A percentile compares a stretch with the other conserved stretches of the same genome.
Conservation (phyloP, 495 filamentous ascomycete species). For the Trichoderma gamsii region DNA sequence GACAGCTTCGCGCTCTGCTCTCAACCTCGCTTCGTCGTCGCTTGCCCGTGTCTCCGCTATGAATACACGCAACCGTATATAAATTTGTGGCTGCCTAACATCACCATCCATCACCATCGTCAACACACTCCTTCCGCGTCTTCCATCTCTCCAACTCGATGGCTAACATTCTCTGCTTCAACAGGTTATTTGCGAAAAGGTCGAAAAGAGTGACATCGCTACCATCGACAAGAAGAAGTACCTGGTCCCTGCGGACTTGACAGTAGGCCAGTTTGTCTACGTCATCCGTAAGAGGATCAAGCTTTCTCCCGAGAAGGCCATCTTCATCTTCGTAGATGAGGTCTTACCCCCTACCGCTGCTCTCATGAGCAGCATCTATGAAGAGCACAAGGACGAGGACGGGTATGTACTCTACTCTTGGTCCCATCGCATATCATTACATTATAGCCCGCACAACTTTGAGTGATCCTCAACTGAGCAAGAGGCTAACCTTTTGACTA, state of each 20-base stretch:
- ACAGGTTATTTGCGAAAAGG: slow-evolving; percentile 99
- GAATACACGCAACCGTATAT: neutral
- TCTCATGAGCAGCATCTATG: slow-evolving; percentile 98
- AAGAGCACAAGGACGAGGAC: slow-evolving; percentile 89
- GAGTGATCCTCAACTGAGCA: neutral
- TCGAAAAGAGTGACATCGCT: slow-evolving; percentile 97
- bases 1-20: slow-evolving; percentile 16
- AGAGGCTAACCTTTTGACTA: slow-evolving; percentile 23
- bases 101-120: no score
- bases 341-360: slow-evolving; percentile 94
- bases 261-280: slow-evolving; percentile 99
- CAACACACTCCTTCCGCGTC: neutral
- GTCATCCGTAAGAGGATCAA: slow-evolving; percentile 99
- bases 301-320: slow-evolving; percentile 98
- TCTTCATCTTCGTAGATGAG: slow-evolving; percentile 99
- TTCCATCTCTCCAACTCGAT: neutral
- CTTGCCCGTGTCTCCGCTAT: neutral
- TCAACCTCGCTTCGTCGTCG: neutral
- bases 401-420: slow-evolving; percentile 45
- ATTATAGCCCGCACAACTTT: no score
- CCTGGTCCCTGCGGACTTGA: slow-evolving; percentile 93
- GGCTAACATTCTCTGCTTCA: slow-evolving; percentile 14
- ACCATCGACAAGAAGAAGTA: slow-evolving; percentile 99
- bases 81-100: no score
- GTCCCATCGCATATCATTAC: no score